Base-by-base conservation (phyloP, 148 eudicot species). In the Silene uniflora region DNA sequence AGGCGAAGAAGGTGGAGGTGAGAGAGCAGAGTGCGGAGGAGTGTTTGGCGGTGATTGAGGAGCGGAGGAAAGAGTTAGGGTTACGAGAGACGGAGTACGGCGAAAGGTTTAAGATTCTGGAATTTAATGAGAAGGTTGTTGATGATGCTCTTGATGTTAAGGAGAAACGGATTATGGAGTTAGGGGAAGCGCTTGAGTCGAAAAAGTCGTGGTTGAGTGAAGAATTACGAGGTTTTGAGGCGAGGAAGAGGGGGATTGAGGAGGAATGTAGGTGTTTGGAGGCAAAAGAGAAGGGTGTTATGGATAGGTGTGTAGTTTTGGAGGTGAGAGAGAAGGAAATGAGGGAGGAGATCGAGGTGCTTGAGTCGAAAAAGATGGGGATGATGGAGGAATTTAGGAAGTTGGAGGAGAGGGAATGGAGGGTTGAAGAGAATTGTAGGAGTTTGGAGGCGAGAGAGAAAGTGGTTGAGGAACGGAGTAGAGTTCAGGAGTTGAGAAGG, bases 221-320 rank as follows among this genome's bases (percentile, higher is more conserved):
- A 55, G 25, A 62, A 5, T 14, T 49, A 7, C 22, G 16, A 10
- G 23, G 3, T 23, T 10, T 32, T 11, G 71, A 67, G 46, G 71
- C 18, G 42, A 16, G 46, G 19, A 17, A 17, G 23, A 3, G 23
- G 10, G 52, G 3, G n/a, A 16, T 71, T 23, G 60, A 24, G 19
- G 58, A 47, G 61, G 19, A 71, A 47, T 52, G 60, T 47, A 71
- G 21, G 19, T 52, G 60, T 14, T 52, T 71, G 73, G 62, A 52
- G 59, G 73, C 11, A 19, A 71, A 52, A 23, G 73, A 71, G 73
- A 71, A 16, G 73, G 73, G 52, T 6, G 4, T 71, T 32, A 71
- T 14, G 24, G 73, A 52, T 17, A 52, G 39, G 5, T 71, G 73
- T 49, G 7, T n/a, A 21, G 21, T 18, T 47, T 66, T 55, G 23